These are phyloP conservation scores for Blastomyces emzantsi DNA, from an alignment of 2,329 filamentous ascomycete species.

Conservation along the genomic window DNA sequence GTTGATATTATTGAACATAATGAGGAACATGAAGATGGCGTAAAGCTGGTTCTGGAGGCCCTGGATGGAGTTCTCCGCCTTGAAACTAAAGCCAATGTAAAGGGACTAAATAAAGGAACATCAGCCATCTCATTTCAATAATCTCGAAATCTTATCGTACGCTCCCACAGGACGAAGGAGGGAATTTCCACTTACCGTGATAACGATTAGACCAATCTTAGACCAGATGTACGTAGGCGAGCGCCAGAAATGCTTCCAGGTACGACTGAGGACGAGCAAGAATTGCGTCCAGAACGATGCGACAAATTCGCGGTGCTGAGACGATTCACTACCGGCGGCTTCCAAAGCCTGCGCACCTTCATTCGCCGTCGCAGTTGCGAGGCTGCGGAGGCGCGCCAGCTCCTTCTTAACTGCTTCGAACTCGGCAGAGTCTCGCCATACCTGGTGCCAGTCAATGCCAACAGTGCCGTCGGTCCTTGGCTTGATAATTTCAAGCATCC, in stretches of 20 bases:
- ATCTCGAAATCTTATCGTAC: background rate
- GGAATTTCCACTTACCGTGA: background rate
- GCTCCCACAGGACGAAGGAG: no score
- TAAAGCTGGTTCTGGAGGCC: constrained; percentile 88
- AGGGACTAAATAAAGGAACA: background rate
- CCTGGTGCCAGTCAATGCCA: constrained; percentile 41
- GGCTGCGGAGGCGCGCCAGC: constrained; percentile 47
- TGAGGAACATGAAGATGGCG: constrained; percentile 73
- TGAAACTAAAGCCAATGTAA: constrained; percentile 41
- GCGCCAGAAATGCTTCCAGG: constrained; percentile 88
- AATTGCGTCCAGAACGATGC: constrained; percentile 63
- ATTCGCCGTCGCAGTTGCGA: background rate
- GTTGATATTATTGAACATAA: constrained; percentile 57
- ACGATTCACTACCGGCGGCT: background rate
- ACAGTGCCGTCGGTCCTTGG: background rate
- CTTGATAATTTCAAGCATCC: constrained; percentile 49
- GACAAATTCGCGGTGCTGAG: constrained; percentile 57
- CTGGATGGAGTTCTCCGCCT: constrained; percentile 62
- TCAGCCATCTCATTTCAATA: background rate
- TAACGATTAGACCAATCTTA: constrained; percentile 51
- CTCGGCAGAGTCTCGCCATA: constrained; percentile 47
- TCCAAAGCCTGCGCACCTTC: background rate
- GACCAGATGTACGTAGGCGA: constrained; percentile 82
- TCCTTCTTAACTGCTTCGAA: constrained; percentile 48
- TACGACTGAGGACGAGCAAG: constrained; percentile 56